Base-by-base conservation (phyloP, 306 rosid genomes). In the Castanea sativa region DNA sequence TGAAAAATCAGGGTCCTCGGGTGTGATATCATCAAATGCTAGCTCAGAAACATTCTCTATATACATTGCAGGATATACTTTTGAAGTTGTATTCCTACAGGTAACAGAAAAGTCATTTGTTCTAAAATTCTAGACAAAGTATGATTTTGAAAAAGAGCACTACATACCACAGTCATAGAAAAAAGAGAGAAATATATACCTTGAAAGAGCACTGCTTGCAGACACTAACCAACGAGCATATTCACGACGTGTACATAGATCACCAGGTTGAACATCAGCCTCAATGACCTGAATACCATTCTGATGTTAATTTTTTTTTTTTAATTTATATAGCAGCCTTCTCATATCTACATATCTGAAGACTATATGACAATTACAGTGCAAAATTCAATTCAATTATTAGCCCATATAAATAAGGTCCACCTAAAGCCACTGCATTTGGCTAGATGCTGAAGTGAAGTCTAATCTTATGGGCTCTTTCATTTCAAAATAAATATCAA, bases 41-140 rank as follows among this genome's bases (percentile, higher is more conserved):
- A 91, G 94, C 85, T 96, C 96, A 9, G 98, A 91, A 79, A 88
- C 92, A 83, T 90, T 90, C 83, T 89, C 96, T 73, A 96, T 90
- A 83, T 85, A 96, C 99, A 96, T 96, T 65, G 99, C 97, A 80
- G 97, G 99, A 84, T 96, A 96, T 56, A 96, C 94, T 89, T 96
- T 96, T 12, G 97, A 96, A 74, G 83, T 79, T 56, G 94, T 82
- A 81, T 83, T 91, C 93, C 99, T 96, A 71, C 21, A 87, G 51
- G 61, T 55, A 80, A 80, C 30, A 64, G 74, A 77, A 77, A 85
- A 75, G 68, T 45, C 68, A 71, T 69, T 61, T 56, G 53, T 33
- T 74, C 69, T 30, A 80, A 43, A 67, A 78, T 58, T 55, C 59
- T 73, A 83, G 78, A 76, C 65, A 35, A 35, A 35, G 3, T 6